Evolutionary conservation across 2,329 filamentous ascomycete genomes (phyloP), one percentile per base, ranked within the genome.

Genomic region (Sphaerulina vaccinii): DNA sequence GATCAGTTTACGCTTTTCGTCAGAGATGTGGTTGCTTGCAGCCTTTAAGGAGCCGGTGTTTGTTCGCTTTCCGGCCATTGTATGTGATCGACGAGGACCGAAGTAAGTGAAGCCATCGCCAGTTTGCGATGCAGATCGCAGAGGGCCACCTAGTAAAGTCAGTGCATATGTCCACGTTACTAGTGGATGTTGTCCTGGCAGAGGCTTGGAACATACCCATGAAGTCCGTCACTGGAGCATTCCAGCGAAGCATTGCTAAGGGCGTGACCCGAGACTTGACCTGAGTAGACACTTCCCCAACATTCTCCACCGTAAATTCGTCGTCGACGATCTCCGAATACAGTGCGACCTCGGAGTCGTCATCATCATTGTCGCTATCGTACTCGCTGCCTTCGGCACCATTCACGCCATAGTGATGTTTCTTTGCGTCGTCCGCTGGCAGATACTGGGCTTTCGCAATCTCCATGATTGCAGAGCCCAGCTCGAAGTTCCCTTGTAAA

Each of bases 281-380:
- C 49, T 85, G 77, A 63, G 80, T 84, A 0, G 81, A 81, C 3
- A 87, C 75, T 57, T 88, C 80, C 10, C 86, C 86, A 51, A 93
- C 77, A 59, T 89, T 83, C 13, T 93, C 86, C 46, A 92, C 79
- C 0, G 88, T 93, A 65, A 87, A 88, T 29, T 79, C 75, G 10
- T 85, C 80, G 58, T 86, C 80, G 22, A 89, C 71, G 35, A 84
- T 73, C 53, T 85, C 78, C 13, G 64, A 60, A 32, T 58, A 33
- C 71, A 70, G 60, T 5, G 65, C 56, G 10, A 76, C 63, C 8
- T 47, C 35, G 18, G 44, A 47, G 11, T 36, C 38, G 19, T 68
- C 66, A 5, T 71, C 62, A n/a, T 68, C 67, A 16, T 52, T 51
- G 27, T 61, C 64, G 8, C 67, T 65, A 4, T 62, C 62, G 24